phyloP scores from a whole-genome alignment of 1,284 basidiomycete species.

The Xerocomus subilludens region DNA sequence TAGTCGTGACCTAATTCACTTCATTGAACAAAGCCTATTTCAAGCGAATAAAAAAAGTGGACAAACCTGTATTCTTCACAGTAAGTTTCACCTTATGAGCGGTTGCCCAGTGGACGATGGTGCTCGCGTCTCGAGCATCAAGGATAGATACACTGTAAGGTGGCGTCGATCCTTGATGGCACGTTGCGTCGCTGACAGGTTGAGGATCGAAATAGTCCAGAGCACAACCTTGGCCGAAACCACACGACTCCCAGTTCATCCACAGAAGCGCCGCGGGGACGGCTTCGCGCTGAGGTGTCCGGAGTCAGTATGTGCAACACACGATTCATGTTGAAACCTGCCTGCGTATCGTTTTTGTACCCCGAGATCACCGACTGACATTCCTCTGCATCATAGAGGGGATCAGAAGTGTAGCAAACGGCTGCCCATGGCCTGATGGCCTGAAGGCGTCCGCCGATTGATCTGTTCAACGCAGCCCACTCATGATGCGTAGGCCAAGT shows the following conservation, averaged over 20 bases:
- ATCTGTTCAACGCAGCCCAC: constrained; percentile 35
- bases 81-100: constrained; percentile 42
- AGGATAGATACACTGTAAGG: constrained; percentile 38
- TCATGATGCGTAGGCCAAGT: constrained; percentile 27
- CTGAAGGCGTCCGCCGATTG: constrained; percentile 38
- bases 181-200: constrained; percentile 22
- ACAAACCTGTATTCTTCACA: constrained; percentile 43
- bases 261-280: constrained; percentile 37
- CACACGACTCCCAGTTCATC: constrained; percentile 44
- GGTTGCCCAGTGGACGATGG: constrained; percentile 40
- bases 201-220: constrained; percentile 41
- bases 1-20: constrained; percentile 39
- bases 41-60: neutral
- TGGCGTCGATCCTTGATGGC: constrained; percentile 40
- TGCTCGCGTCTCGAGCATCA: constrained; percentile 40
- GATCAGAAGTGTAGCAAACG: constrained; percentile 37
- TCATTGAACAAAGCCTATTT: neutral
- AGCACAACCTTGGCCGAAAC: constrained; percentile 36
- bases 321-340: neutral
- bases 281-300: constrained; percentile 33
- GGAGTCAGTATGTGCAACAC: neutral
- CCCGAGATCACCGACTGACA: constrained; percentile 31
- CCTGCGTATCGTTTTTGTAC: constrained; percentile 37
- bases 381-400: constrained; percentile 28
- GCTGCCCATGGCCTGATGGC: constrained; percentile 39